Conservation (phyloP, 495 filamentous ascomycete genomes). For the Coniosporium apollinis region DNA sequence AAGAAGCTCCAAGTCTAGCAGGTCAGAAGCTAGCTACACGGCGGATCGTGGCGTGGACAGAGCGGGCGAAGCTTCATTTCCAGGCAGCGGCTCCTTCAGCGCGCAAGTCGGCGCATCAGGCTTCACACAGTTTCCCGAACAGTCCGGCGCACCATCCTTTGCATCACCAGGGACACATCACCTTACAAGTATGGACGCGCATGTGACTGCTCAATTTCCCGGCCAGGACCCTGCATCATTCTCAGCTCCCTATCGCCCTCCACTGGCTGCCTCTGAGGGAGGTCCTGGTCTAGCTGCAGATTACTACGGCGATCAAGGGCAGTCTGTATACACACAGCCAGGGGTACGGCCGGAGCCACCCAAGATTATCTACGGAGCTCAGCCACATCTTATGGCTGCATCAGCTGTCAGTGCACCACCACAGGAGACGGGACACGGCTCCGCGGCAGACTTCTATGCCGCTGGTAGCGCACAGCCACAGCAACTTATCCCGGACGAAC, state of each 20-base stretch:
- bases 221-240: constrained; percentile 34
- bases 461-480: too few species aligned
- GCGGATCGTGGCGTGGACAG: constrained; percentile 3
- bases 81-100: constrained; percentile 22
- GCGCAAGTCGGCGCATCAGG: constrained; percentile 21
- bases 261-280: constrained; percentile 18
- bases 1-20: constrained; percentile 4
- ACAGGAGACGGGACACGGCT: constrained; percentile 23
- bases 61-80: constrained; percentile 10
- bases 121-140: constrained; percentile 31
- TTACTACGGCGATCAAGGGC: constrained; percentile 49
- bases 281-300: constrained; percentile 39
- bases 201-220: constrained; percentile 41
- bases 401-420: constrained; percentile 15
- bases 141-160: constrained; percentile 20
- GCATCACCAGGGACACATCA: constrained; percentile 10
- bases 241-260: constrained; percentile 34
- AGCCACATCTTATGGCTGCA: constrained; percentile 21
- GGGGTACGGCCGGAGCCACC: constrained; percentile 38
- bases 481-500: too few species aligned
- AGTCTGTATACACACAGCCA: constrained; percentile 44
- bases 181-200: constrained; percentile 28
- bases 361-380: constrained; percentile 31
- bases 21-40: constrained; percentile 21
- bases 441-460: constrained; percentile 25